Percentiles rank a stretch among this genome's conserved stretches.
phyloP scores from a whole-genome alignment of 495 filamentous ascomycete genomes.

The Trichoderma asperelloides region DNA sequence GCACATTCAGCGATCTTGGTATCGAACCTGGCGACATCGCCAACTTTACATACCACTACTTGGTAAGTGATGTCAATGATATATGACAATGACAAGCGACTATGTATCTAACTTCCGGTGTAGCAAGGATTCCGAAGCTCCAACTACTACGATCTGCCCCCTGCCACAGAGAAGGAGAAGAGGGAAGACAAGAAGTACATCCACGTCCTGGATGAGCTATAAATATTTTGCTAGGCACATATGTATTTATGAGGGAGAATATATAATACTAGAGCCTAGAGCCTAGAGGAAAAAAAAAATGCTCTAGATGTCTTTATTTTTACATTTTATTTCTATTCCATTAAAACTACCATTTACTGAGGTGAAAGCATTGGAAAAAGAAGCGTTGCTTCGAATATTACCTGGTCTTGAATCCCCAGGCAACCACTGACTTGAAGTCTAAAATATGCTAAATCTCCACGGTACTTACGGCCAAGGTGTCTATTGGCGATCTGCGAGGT shows the following conservation, averaged over 20 bases:
- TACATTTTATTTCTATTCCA: background rate
- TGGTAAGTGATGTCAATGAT: slow-evolving; percentile 51
- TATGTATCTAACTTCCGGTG: slow-evolving; percentile 18
- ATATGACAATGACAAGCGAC: background rate
- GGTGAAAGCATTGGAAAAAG: too few species aligned
- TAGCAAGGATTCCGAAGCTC: slow-evolving; percentile 79
- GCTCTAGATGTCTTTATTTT: background rate
- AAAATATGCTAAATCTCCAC: too few species aligned
- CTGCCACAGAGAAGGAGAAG: slow-evolving; percentile 88
- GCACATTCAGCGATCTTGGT: slow-evolving; percentile 90
- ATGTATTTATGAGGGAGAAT: background rate
- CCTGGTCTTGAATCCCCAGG: too few species aligned
- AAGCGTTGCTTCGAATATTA: too few species aligned
- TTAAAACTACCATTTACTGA: background rate
- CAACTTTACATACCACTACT: slow-evolving; percentile 79
- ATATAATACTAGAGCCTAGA: background rate
- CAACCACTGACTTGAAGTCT: too few species aligned
- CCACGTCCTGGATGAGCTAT: slow-evolving; percentile 48
- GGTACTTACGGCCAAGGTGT: too few species aligned
- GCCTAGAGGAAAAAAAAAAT: background rate
- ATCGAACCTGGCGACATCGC: slow-evolving; percentile 78
- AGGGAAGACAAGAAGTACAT: slow-evolving; percentile 92
- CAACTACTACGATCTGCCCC: slow-evolving; percentile 83
- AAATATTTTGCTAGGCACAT: background rate
- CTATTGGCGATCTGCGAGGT: too few species aligned